phyloP scores from a whole-genome alignment of 352 stramenopile species.

The Phytophthora capsici region DNA sequence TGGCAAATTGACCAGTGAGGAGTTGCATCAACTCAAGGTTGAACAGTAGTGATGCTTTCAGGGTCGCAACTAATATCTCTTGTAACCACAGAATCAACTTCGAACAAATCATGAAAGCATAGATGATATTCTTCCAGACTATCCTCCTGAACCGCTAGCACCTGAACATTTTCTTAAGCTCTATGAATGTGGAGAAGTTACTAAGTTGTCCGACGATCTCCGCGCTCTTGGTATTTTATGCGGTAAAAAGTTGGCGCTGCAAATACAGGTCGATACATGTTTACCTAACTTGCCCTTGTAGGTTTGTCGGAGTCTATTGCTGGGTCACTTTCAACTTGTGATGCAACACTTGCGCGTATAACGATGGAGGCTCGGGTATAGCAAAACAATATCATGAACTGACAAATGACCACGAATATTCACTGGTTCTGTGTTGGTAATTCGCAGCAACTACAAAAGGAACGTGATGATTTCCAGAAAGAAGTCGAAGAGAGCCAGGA shows the following conservation, averaged over 20 bases:
- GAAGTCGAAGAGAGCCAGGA: slow-evolving; percentile 64
- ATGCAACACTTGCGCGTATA: slow-evolving; percentile 34
- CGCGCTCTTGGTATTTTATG: slow-evolving; percentile 50
- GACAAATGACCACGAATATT: not conserved
- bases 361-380: slow-evolving; percentile 32
- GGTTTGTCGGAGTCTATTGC: slow-evolving; percentile 29
- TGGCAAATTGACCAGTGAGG: slow-evolving; percentile 32
- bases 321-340: slow-evolving; percentile 28
- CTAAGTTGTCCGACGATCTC: slow-evolving; percentile 46
- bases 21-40: slow-evolving; percentile 52
- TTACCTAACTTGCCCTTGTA: slow-evolving; percentile 8
- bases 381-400: not conserved
- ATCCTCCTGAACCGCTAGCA: slow-evolving; percentile 10
- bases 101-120: slow-evolving; percentile 29
- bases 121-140: slow-evolving; percentile 29
- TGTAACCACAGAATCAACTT: slow-evolving; percentile 35
- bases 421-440: not conserved
- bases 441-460: slow-evolving; percentile 42
- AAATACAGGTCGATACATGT: no score
- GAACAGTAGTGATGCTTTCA: slow-evolving; percentile 7
- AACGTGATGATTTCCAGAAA: slow-evolving; percentile 43
- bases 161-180: slow-evolving; percentile 33
- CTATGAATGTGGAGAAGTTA: slow-evolving; percentile 36
- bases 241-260: slow-evolving; percentile 25
- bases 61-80: not conserved